phyloP scores from a whole-genome alignment of 192 early-diverging fungal genomes.

The Lunasporangiospora selenospora region DNA sequence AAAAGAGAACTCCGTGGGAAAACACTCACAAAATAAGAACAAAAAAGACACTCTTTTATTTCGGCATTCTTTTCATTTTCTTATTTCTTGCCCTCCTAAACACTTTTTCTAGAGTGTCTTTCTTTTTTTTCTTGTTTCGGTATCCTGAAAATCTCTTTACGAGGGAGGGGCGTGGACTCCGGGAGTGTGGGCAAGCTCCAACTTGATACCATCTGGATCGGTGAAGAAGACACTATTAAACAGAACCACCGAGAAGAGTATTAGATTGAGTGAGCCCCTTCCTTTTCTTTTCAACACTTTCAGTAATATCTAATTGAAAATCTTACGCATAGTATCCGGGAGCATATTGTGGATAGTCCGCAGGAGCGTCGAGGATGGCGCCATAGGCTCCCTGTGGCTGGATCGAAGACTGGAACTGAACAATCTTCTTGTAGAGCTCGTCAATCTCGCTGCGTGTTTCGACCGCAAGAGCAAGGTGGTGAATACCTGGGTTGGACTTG shows the following conservation, averaged over 20 bases:
- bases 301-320: too few species aligned
- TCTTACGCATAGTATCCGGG: conserved; percentile 31
- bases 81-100: too few species aligned
- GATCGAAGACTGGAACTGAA: conserved; percentile 25
- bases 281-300: too few species aligned
- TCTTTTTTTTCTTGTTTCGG: too few species aligned
- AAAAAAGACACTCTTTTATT: background rate
- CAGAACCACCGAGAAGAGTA: too few species aligned
- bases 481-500: conserved; percentile 27
- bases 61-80: too few species aligned
- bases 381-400: background rate
- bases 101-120: too few species aligned
- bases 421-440: conserved; percentile 21
- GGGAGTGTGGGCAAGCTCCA: conserved; percentile 26
- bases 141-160: too few species aligned
- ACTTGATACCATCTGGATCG: conserved; percentile 38
- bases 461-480: conserved; percentile 23
- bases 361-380: conserved; percentile 23
- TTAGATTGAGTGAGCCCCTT: too few species aligned
- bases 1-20: too few species aligned
- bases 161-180: too few species aligned
- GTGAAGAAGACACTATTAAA: conserved; percentile 41
- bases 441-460: conserved; percentile 17
- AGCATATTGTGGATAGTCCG: conserved; percentile 29
- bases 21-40: background rate